Conservation (phyloP, 805 yeast species). For the Starmerella vaccinii region DNA sequence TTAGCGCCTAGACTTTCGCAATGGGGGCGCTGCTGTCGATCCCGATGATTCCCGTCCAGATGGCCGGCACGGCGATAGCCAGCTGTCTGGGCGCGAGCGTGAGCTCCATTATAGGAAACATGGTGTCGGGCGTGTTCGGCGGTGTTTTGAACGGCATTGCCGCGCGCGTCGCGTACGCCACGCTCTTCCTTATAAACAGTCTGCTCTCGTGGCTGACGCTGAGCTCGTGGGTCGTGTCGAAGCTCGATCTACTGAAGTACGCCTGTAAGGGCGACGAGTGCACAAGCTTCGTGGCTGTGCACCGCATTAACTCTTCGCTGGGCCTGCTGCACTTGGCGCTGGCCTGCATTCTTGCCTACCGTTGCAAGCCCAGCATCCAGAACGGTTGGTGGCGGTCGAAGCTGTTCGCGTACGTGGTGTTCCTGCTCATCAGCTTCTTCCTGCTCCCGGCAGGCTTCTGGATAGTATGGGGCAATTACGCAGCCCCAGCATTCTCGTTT, state of each 20-base stretch:
- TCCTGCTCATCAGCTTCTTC: conserved; percentile 56
- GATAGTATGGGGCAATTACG: conserved; percentile 80
- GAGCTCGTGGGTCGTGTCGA: conserved; percentile 63
- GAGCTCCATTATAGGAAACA: conserved; percentile 52
- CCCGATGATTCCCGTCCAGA: conserved; percentile 55
- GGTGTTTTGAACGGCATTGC: conserved; percentile 65
- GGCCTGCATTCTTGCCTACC: conserved; percentile 51
- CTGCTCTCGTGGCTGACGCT: conserved; percentile 86
- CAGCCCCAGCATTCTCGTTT: conserved; percentile 76
- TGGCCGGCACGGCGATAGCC: conserved; percentile 46
- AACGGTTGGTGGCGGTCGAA: conserved; percentile 89
- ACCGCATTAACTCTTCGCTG: conserved; percentile 77
- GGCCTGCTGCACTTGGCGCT: conserved; percentile 67
- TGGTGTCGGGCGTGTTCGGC: conserved; percentile 28
- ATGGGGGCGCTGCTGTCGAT: conserved; percentile 37
- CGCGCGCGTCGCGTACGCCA: conserved; percentile 80
- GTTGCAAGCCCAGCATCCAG: conserved; percentile 68
- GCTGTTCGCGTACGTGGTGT: conserved; percentile 36
- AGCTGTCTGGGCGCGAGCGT: conserved; percentile 76
- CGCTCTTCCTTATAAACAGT: conserved; percentile 65
- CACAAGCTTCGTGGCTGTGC: conserved; percentile 93
- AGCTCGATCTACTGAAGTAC: conserved; percentile 59
- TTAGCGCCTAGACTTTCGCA: neutral
- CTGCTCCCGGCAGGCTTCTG: conserved; percentile 79
- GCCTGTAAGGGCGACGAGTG: conserved; percentile 74